phyloP scores from a whole-genome alignment of 192 early-diverging fungal species.

The Mortierella alpina region DNA sequence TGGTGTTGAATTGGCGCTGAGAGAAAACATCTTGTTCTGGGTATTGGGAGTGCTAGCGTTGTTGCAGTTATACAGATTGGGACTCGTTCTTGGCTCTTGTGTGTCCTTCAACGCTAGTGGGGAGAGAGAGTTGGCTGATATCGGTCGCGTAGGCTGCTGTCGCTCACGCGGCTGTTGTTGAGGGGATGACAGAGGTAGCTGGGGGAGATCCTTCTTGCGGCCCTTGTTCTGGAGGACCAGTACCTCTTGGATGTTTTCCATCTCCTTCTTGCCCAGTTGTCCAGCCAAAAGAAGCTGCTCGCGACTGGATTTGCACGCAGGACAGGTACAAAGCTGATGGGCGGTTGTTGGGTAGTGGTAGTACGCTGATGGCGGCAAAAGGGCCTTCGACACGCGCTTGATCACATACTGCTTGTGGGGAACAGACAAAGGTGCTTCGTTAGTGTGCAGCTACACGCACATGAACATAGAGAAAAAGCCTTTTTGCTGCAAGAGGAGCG shows the following conservation, averaged over 20 bases:
- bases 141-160: slow-evolving; percentile 5
- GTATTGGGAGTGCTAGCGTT: slow-evolving; percentile 43
- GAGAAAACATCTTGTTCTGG: slow-evolving; percentile 12
- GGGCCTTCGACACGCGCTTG: slow-evolving; percentile 46
- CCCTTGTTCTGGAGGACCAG: slow-evolving; percentile 49
- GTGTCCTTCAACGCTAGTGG: background rate
- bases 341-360: slow-evolving; percentile 53
- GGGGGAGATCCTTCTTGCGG: slow-evolving; percentile 35
- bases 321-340: slow-evolving; percentile 46
- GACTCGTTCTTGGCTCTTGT: slow-evolving; percentile 25
- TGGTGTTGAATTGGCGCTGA: slow-evolving; percentile 32
- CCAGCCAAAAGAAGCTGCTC: slow-evolving; percentile 39
- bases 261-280: slow-evolving; percentile 24
- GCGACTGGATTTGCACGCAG: slow-evolving; percentile 45
- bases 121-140: slow-evolving; percentile 15
- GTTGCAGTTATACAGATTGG: slow-evolving; percentile 31
- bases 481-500: background rate
- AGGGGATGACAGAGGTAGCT: slow-evolving; percentile 21
- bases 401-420: slow-evolving; percentile 34
- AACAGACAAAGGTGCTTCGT: background rate
- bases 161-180: background rate
- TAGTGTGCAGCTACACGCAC: no score
- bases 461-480: no score
- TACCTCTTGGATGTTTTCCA: slow-evolving; percentile 43
- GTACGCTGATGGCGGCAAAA: slow-evolving; percentile 48